These are phyloP conservation scores for Moesziomyces globuligerus DNA, from an alignment of 1,284 basidiomycete species.

Conservation along the genomic window DNA sequence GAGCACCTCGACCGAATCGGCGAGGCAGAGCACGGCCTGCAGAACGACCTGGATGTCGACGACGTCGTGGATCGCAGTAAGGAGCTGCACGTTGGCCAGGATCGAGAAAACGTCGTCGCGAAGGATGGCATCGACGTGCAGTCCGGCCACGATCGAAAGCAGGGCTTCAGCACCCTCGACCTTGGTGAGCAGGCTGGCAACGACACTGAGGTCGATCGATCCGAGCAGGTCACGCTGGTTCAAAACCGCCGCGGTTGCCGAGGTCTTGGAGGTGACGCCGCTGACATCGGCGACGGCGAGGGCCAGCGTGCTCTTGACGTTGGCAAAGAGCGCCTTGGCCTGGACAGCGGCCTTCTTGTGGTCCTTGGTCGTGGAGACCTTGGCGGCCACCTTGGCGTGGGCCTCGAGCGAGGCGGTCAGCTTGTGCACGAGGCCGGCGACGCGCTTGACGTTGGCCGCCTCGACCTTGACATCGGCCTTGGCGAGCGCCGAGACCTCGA, in stretches of 20 bases:
- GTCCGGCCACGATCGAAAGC: not conserved
- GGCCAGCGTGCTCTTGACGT: slow-evolving; percentile 7
- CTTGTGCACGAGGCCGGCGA: slow-evolving; percentile 28
- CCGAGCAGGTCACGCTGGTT: not conserved
- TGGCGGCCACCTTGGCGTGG: slow-evolving; percentile 11
- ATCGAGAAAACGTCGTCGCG: slow-evolving; percentile 11
- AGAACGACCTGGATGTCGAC: slow-evolving; percentile 14
- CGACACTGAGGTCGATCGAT: not conserved
- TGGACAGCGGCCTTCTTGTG: slow-evolving; percentile 5
- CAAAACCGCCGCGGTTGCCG: not conserved
- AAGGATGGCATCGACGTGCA: slow-evolving; percentile 15
- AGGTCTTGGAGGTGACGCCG: not conserved
- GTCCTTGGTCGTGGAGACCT: slow-evolving; percentile 15
- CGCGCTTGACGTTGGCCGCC: slow-evolving; percentile 21
- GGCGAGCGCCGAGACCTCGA: slow-evolving; percentile 7
- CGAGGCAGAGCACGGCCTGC: slow-evolving; percentile 4
- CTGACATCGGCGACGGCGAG: slow-evolving; percentile 6
- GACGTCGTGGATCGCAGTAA: slow-evolving; percentile 18
- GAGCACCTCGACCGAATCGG: slow-evolving; percentile 10
- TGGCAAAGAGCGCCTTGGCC: slow-evolving; percentile 7
- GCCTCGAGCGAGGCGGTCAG: slow-evolving; percentile 30
- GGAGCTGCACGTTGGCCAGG: slow-evolving; percentile 10
- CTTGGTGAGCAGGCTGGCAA: slow-evolving; percentile 5
- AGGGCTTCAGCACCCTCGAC: slow-evolving; percentile 10
- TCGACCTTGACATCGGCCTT: slow-evolving; percentile 5